Percentiles rank a stretch among this genome's conserved stretches.
Conservation (phyloP, 148 eudicot genomes). For the Camellia japonica region DNA sequence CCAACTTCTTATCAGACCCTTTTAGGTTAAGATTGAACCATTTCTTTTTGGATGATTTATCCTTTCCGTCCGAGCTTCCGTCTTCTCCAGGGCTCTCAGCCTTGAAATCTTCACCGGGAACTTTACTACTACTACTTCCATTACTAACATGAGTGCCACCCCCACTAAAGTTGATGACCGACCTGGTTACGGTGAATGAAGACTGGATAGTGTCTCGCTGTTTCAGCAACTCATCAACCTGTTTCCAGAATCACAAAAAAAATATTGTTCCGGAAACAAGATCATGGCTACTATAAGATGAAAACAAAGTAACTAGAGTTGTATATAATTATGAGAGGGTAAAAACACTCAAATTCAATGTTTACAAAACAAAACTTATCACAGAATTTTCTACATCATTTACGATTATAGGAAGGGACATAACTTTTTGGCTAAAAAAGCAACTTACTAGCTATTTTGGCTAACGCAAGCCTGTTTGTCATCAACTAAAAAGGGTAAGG, state of each 20-base stretch:
- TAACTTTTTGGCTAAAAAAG: background rate
- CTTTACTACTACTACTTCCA: conserved; percentile 67
- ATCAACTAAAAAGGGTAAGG: no score
- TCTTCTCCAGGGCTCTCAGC: conserved; percentile 74
- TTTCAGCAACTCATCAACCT: conserved; percentile 94
- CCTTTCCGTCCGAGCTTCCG: conserved; percentile 79
- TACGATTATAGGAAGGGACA: background rate
- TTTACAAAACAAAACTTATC: no score
- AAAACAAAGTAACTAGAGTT: background rate
- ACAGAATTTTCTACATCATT: background rate
- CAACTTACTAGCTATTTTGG: no score
- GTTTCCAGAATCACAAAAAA: conserved; percentile 21
- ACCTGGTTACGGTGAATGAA: conserved; percentile 58
- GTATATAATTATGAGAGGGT: background rate
- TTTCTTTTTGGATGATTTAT: conserved; percentile 70
- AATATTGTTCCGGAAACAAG: background rate
- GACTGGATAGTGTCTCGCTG: conserved; percentile 85
- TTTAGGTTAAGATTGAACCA: conserved; percentile 88
- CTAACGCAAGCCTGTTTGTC: no score
- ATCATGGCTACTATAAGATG: background rate
- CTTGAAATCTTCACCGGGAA: conserved; percentile 51
- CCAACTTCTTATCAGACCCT: conserved; percentile 63
- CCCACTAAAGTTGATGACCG: conserved; percentile 30
- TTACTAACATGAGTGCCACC: conserved; percentile 32
- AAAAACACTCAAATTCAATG: background rate